A percentile compares a stretch with the other conserved stretches of the same genome.
Evolutionary conservation across 768 basidiomycete genomes (phyloP).

Genomic region (Pleurotus pulmonarius): DNA sequence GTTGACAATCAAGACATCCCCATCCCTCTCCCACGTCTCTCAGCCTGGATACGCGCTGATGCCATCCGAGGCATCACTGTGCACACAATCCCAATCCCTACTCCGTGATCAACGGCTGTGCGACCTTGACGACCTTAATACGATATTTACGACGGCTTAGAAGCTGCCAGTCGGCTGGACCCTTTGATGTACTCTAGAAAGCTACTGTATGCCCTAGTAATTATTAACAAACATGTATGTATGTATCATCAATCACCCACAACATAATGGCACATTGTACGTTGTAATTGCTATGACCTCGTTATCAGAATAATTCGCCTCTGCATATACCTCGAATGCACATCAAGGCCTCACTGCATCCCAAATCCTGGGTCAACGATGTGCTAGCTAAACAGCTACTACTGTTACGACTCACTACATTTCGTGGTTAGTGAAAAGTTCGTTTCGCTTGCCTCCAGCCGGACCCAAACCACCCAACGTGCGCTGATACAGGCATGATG

Average conservation of each 20-base stretch:
- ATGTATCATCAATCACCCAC: not conserved
- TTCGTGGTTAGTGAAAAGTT: too few relatives aligned
- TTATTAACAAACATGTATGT: not conserved
- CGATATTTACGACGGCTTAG: not conserved
- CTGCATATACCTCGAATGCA: too few relatives aligned
- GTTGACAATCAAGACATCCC: conserved; percentile 49
- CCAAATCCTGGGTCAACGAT: too few relatives aligned
- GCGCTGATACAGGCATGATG: too few relatives aligned
- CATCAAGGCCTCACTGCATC: too few relatives aligned
- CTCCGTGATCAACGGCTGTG: conserved; percentile 6
- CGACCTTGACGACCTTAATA: conserved; percentile 6
- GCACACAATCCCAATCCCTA: conserved; percentile 16
- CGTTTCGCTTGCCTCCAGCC: too few relatives aligned
- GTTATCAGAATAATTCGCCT: too few relatives aligned
- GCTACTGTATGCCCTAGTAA: too few relatives aligned
- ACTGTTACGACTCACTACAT: too few relatives aligned
- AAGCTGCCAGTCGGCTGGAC: conserved; percentile 2
- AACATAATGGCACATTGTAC: not conserved
- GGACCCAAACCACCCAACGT: too few relatives aligned
- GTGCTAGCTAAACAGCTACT: too few relatives aligned
- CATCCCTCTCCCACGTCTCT: conserved; percentile 47
- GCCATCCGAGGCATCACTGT: conserved; percentile 21
- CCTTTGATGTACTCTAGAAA: too few relatives aligned
- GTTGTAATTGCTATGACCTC: not conserved
- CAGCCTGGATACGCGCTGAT: conserved; percentile 52